Evolutionary conservation across 139 green algal genomes (phyloP).

Genomic region (Picochlorum sp.): DNA sequence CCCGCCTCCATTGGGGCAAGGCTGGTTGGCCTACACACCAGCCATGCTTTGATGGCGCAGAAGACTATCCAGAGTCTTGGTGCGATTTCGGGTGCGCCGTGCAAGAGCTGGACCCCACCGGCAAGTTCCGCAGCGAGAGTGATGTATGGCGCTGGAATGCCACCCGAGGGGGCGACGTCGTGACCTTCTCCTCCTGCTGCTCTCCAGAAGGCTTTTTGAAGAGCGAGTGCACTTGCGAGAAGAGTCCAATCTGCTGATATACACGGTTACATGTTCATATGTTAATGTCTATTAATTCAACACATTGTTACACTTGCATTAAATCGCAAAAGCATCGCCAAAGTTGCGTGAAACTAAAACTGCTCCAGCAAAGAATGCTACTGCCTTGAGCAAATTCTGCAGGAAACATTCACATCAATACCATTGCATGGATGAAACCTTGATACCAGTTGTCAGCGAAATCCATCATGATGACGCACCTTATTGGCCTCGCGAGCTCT

Average conservation of each 20-base stretch:
- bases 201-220: constrained; percentile 29
- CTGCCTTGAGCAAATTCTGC: constrained; percentile 31
- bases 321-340: constrained; percentile 27
- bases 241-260: constrained; percentile 7
- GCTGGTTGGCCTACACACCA: constrained; percentile 37
- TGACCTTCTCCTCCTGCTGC: constrained; percentile 28
- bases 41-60: constrained; percentile 43
- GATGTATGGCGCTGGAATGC: constrained; percentile 54
- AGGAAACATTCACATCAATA: not conserved
- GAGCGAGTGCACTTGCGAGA: constrained; percentile 30
- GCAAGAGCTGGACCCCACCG: constrained; percentile 52
- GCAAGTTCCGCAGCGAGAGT: constrained; percentile 53
- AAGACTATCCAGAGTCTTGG: constrained; percentile 58
- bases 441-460: no score
- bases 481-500: constrained; percentile 14
- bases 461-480: constrained; percentile 4
- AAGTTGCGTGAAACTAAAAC: constrained; percentile 32
- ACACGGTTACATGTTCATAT: not conserved
- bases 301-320: not conserved
- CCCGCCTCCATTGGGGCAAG: constrained; percentile 75
- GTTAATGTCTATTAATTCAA: not conserved
- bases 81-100: constrained; percentile 76
- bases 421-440: not conserved
- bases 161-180: constrained; percentile 10
- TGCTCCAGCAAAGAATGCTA: constrained; percentile 31